phyloP scores from a whole-genome alignment of 2,329 filamentous ascomycete genomes.

The Aureobasidium leucospermi region DNA sequence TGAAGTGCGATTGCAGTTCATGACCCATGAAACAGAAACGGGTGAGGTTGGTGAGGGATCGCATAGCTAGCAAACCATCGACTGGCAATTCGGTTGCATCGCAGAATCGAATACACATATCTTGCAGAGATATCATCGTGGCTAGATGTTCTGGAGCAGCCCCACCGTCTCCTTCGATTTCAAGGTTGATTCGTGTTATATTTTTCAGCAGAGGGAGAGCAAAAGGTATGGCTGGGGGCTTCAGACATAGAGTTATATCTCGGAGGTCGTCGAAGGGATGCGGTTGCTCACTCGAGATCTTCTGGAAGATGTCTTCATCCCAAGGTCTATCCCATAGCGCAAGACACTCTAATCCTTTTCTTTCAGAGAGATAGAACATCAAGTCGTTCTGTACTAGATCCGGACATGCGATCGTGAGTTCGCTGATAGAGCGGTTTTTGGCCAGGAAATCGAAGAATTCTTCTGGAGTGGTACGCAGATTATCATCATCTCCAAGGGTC shows the following conservation, averaged over 20 bases:
- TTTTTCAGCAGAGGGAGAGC: background rate
- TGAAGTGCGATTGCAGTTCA: background rate
- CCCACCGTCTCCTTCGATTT: background rate
- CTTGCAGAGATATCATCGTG: background rate
- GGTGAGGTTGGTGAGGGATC: background rate
- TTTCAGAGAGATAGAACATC: background rate
- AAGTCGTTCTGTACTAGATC: background rate
- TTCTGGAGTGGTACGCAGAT: background rate
- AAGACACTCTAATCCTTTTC: background rate
- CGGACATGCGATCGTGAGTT: background rate
- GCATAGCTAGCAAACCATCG: background rate
- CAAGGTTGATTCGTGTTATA: background rate
- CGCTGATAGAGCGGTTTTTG: background rate
- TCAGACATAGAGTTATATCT: background rate
- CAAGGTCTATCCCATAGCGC: background rate
- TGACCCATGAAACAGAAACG: background rate
- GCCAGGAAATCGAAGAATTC: background rate
- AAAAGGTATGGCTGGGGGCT: background rate
- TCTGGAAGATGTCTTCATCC: background rate
- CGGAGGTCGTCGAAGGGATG: background rate
- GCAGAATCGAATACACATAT: background rate
- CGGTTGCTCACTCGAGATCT: background rate
- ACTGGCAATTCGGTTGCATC: background rate
- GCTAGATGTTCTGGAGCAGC: background rate
- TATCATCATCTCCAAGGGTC: background rate